phyloP scores from a whole-genome alignment of 2,329 filamentous ascomycete species.

The Calonectria hawksworthii region DNA sequence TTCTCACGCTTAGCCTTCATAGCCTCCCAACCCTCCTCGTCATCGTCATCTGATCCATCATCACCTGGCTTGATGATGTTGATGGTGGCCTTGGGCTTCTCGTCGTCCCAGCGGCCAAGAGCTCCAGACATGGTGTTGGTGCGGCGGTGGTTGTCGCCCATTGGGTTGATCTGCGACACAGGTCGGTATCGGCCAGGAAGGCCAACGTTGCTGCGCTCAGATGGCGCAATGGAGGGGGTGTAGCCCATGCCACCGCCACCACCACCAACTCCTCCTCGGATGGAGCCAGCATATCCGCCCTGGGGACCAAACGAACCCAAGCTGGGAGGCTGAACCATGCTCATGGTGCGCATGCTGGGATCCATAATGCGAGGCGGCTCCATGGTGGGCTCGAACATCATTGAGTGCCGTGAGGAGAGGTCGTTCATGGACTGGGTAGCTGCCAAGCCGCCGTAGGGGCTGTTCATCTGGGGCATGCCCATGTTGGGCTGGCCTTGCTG shows the following conservation, averaged over 20 bases:
- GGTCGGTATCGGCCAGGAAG: constrained; percentile 92
- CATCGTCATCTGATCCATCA: constrained; percentile 67
- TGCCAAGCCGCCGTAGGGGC: constrained; percentile 44
- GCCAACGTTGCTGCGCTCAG: constrained; percentile 94
- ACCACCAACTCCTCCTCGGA: constrained; percentile 49
- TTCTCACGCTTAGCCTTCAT: constrained; percentile 79
- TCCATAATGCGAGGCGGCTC: constrained; percentile 60
- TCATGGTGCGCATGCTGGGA: constrained; percentile 78
- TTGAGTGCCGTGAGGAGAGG: constrained; percentile 60
- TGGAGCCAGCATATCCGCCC: constrained; percentile 49
- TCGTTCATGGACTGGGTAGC: constrained; percentile 60
- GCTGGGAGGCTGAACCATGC: constrained; percentile 78
- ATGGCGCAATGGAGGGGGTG: constrained; percentile 92
- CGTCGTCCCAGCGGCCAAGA: constrained; percentile 48
- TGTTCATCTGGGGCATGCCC: constrained; percentile 45
- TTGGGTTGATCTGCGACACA: constrained; percentile 73
- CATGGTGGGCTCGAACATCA: constrained; percentile 61
- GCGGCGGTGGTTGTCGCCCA: constrained; percentile 48
- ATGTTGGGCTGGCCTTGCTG: constrained; percentile 39
- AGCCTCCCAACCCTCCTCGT: constrained; percentile 78
- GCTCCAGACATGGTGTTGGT: constrained; percentile 53
- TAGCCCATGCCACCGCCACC: constrained; percentile 67
- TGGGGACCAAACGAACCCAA: constrained; percentile 70
- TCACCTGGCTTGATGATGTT: constrained; percentile 54
- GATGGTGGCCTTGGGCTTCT: constrained; percentile 51